phyloP scores from a whole-genome alignment of 2,329 filamentous ascomycete genomes.

The Leptographium radiaticola region DNA sequence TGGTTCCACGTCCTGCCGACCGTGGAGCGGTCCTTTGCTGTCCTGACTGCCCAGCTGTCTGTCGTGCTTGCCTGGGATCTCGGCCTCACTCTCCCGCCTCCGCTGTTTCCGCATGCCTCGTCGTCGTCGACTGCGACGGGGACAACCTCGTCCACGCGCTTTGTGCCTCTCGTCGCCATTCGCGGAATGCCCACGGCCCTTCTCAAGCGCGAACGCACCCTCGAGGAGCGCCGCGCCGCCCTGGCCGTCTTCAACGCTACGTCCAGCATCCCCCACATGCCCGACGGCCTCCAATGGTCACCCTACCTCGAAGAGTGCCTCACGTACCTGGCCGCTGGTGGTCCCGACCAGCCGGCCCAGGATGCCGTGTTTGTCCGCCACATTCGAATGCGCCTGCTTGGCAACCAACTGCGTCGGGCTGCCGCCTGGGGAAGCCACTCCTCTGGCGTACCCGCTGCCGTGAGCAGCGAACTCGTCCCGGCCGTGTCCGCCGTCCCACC shows the following conservation, averaged over 20 bases:
- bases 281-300: conserved; percentile 43
- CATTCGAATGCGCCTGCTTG: conserved; percentile 19
- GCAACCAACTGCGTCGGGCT: background rate
- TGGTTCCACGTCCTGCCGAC: conserved; percentile 23
- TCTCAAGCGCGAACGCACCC: conserved; percentile 21
- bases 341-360: conserved; percentile 14
- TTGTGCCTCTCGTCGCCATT: background rate
- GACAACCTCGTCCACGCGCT: background rate
- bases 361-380: conserved; percentile 34
- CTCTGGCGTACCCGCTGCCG: background rate
- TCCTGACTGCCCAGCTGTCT: conserved; percentile 27
- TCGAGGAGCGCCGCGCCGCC: conserved; percentile 34
- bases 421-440: background rate
- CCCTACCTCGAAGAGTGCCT: conserved; percentile 45
- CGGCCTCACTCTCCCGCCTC: conserved; percentile 22
- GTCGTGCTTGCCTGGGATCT: conserved; percentile 30
- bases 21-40: conserved; percentile 21
- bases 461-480: background rate
- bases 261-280: conserved; percentile 19
- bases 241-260: conserved; percentile 31
- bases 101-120: background rate
- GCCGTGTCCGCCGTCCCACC: background rate
- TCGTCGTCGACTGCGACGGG: too few relatives aligned
- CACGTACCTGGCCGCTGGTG: conserved; percentile 24
- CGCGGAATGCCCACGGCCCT: conserved; percentile 2